phyloP scores from a whole-genome alignment of 2,329 filamentous ascomycete genomes.

The Ophiostoma novo-ulmi region DNA sequence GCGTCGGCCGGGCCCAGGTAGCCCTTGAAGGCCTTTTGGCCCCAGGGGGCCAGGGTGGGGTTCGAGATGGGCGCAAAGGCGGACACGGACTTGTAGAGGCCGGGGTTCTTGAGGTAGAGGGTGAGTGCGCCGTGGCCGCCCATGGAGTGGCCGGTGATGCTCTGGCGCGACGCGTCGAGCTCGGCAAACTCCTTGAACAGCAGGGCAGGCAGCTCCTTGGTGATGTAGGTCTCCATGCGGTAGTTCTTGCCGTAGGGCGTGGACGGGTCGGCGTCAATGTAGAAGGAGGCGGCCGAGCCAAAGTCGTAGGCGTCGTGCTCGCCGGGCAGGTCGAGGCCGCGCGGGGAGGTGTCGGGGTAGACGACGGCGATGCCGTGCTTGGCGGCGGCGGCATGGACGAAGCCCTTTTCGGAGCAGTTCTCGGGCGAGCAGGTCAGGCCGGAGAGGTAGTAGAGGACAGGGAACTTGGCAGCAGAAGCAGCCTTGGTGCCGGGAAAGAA shows the following conservation, averaged over 20 bases:
- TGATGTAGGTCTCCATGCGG: constrained; percentile 91
- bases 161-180: constrained; percentile 66
- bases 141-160: constrained; percentile 94
- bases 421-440: constrained; percentile 93
- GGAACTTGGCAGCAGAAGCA: constrained; percentile 52
- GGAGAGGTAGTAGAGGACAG: constrained; percentile 87
- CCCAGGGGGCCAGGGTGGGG: constrained; percentile 82
- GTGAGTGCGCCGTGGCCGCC: constrained; percentile 93
- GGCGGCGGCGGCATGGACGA: constrained; percentile 80
- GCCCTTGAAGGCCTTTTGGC: constrained; percentile 86
- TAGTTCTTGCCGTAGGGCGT: constrained; percentile 73
- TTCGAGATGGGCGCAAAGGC: constrained; percentile 90
- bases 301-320: constrained; percentile 92
- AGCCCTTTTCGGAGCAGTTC: constrained; percentile 76
- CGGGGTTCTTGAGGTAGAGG: constrained; percentile 85
- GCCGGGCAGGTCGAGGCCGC: constrained; percentile 72
- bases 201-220: constrained; percentile 73
- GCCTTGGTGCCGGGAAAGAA: constrained; percentile 75
- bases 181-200: constrained; percentile 66
- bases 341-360: constrained; percentile 91
- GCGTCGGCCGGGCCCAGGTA: constrained; percentile 69
- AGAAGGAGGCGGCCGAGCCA: constrained; percentile 87
- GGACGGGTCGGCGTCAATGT: constrained; percentile 79
- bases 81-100: constrained; percentile 79
- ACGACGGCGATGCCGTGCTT: constrained; percentile 83